These are phyloP conservation scores for Fusarium clavum DNA, from an alignment of 2,329 filamentous ascomycete species.

Conservation along the genomic window DNA sequence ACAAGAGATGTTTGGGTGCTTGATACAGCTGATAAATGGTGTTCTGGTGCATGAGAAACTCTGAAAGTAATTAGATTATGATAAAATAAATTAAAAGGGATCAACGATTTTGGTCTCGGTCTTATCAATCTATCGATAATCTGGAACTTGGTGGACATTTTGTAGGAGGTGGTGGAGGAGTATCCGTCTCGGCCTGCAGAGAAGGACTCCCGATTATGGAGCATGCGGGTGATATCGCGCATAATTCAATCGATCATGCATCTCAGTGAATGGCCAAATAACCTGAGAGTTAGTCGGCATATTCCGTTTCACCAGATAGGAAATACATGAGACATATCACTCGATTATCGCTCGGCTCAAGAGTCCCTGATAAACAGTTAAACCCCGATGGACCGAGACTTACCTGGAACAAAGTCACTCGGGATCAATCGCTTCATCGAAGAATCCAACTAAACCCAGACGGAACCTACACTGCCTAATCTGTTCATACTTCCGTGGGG, in stretches of 20 bases:
- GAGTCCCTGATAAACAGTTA: background rate
- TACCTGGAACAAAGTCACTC: conserved; percentile 2
- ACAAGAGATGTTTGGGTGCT: background rate
- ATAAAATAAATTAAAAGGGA: background rate
- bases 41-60: background rate
- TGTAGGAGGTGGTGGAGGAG: background rate
- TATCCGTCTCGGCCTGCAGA: background rate
- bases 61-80: background rate
- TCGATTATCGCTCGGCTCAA: conserved; percentile 12
- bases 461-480: background rate
- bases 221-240: conserved; percentile 22
- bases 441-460: background rate
- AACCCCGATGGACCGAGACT: conserved; percentile 6
- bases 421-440: conserved; percentile 24
- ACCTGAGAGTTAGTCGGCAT: background rate
- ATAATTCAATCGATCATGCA: background rate
- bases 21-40: background rate
- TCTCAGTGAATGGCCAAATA: background rate
- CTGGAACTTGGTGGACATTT: background rate
- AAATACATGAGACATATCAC: background rate
- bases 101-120: background rate
- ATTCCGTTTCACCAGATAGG: background rate
- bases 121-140: background rate
- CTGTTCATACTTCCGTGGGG: background rate
- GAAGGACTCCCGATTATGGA: conserved; percentile 13